Evolutionary conservation across 2,329 filamentous ascomycete species (phyloP).

Genomic region (Ophiocordyceps robertsii): DNA sequence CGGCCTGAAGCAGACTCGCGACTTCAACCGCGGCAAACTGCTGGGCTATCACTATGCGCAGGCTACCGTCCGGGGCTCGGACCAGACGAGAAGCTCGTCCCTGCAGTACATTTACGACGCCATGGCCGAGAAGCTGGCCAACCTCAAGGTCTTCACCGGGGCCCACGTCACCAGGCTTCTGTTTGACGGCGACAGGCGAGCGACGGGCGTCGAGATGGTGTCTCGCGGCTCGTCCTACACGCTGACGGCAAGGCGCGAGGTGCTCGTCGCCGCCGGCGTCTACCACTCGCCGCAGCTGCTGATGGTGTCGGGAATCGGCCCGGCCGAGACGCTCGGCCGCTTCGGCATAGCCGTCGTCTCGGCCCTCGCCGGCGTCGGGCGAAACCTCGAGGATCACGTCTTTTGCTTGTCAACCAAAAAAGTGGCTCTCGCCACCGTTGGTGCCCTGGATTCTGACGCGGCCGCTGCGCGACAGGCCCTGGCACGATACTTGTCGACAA

Average conservation of each 20-base stretch:
- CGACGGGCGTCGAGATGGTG: constrained; percentile 21
- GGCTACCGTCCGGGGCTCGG: not conserved
- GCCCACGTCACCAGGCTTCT: constrained; percentile 27
- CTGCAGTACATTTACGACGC: too few species aligned
- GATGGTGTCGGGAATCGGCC: constrained; percentile 6
- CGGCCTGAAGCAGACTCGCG: constrained; percentile 19
- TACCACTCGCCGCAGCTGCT: constrained; percentile 5
- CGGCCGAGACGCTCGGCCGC: not conserved
- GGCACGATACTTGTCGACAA: too few species aligned
- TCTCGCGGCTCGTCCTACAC: constrained; percentile 4
- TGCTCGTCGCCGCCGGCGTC: constrained; percentile 5
- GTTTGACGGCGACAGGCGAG: constrained; percentile 19
- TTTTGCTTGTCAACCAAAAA: too few species aligned
- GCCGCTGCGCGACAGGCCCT: too few species aligned
- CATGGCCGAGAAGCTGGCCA: too few species aligned
- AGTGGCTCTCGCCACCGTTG: too few species aligned
- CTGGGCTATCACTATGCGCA: constrained; percentile 13
- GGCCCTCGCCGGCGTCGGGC: constrained; percentile 1
- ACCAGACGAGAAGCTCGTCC: not conserved
- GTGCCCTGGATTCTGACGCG: too few species aligned
- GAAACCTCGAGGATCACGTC: not conserved
- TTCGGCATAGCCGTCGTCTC: constrained; percentile 2
- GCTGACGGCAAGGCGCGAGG: constrained; percentile 4
- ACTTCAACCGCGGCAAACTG: constrained; percentile 27
- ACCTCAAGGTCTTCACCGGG: not conserved